These are phyloP conservation scores for Angophora floribunda DNA, from an alignment of 345 rosid species.

Conservation along the genomic window DNA sequence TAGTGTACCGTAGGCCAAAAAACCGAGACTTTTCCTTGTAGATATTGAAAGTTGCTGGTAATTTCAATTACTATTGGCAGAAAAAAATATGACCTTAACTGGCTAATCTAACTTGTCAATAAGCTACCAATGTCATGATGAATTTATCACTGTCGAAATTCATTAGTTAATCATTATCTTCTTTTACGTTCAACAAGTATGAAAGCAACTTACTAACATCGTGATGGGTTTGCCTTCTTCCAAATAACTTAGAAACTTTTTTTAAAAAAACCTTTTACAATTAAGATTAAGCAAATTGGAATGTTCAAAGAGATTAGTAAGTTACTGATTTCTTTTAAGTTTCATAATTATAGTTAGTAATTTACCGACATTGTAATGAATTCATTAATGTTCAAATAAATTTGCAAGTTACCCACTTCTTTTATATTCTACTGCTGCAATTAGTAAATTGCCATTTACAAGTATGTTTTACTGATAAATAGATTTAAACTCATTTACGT, in stretches of 20 bases:
- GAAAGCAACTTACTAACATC: not conserved
- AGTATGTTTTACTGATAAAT: no score
- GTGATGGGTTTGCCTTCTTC: not conserved
- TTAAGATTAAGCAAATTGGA: not conserved
- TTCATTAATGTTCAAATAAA: not conserved
- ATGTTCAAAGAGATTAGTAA: no score
- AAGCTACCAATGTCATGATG: not conserved
- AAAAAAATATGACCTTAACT: no score
- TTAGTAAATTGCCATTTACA: not conserved
- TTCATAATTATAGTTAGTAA: no score
- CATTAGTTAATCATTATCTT: not conserved
- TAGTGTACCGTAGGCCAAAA: no score
- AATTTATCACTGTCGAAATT: no score
- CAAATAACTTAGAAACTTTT: not conserved
- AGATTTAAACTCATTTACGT: no score
- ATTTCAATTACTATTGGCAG: no score
- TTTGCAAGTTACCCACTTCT: not conserved
- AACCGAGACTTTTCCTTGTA: no score
- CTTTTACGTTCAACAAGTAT: not conserved
- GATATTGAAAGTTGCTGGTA: no score
- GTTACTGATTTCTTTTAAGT: not conserved
- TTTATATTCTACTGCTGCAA: not conserved
- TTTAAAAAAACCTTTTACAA: no score
- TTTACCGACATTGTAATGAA: not conserved
- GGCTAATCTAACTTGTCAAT: not conserved